These are phyloP conservation scores for Apiospora malaysiana DNA, from an alignment of 2,329 filamentous ascomycete genomes.

Conservation along the genomic window DNA sequence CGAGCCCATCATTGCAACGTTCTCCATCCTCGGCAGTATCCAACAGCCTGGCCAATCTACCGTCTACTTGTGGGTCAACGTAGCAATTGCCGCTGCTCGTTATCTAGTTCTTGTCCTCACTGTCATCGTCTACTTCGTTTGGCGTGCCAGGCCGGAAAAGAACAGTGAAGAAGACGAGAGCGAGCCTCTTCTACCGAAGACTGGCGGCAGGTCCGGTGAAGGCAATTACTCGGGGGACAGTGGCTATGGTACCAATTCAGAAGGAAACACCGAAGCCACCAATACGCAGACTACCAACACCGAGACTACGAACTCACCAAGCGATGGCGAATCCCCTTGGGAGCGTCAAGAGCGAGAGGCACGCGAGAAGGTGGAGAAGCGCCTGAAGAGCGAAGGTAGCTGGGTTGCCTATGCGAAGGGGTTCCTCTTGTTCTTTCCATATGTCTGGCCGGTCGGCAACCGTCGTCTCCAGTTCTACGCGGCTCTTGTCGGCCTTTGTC, in stretches of 20 bases:
- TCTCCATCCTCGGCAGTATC: constrained; percentile 40
- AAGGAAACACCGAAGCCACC: constrained; percentile 38
- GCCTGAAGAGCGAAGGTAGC: constrained; percentile 74
- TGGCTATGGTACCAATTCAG: constrained; percentile 51
- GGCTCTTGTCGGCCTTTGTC: constrained; percentile 68
- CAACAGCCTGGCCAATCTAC: constrained; percentile 25
- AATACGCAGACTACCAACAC: constrained; percentile 42
- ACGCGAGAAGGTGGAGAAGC: constrained; percentile 67
- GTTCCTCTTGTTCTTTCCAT: constrained; percentile 78
- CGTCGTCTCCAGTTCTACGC: constrained; percentile 71
- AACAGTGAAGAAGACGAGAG: constrained; percentile 56
- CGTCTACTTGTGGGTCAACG: constrained; percentile 36
- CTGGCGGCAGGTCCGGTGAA: constrained; percentile 37
- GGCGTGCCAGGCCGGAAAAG: constrained; percentile 29
- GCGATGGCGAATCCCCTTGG: constrained; percentile 59
- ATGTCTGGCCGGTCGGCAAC: constrained; percentile 77
- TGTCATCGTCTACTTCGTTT: constrained; percentile 36
- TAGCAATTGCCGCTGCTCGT: constrained; percentile 40
- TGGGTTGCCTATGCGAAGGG: constrained; percentile 80
- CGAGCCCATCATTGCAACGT: constrained; percentile 55
- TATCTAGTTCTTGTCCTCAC: constrained; percentile 39
- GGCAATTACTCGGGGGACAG: constrained; percentile 39
- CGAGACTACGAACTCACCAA: constrained; percentile 39
- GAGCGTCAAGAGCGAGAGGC: constrained; percentile 58
- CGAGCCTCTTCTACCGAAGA: constrained; percentile 61